These are phyloP conservation scores for Mesotaenium endlicherianum DNA, from an alignment of 139 green algal genomes.

Conservation along the genomic window DNA sequence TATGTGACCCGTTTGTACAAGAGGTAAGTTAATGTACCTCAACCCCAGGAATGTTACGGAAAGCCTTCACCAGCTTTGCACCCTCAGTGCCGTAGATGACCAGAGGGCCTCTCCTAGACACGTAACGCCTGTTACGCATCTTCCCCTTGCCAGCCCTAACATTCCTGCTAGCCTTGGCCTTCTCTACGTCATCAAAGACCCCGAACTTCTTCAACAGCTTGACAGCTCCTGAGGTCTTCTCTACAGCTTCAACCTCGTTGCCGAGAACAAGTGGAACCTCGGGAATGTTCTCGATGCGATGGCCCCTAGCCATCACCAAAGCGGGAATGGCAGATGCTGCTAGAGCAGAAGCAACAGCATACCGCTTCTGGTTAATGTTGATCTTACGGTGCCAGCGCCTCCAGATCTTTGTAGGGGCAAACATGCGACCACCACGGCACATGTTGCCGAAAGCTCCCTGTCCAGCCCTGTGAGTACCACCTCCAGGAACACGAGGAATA, in stretches of 20 bases:
- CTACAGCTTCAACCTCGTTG: constrained; percentile 79
- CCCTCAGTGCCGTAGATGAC: constrained; percentile 85
- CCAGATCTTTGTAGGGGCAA: constrained; percentile 95
- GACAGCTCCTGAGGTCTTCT: constrained; percentile 89
- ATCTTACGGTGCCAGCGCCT: constrained; percentile 93
- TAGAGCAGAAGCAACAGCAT: constrained; percentile 90
- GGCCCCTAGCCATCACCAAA: constrained; percentile 93
- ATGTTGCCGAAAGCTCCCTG: constrained; percentile 99
- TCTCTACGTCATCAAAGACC: constrained; percentile 83
- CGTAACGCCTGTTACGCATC: constrained; percentile 96
- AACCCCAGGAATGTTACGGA: constrained; percentile 92
- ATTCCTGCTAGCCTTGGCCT: constrained; percentile 79
- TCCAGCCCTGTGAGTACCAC: constrained; percentile 92
- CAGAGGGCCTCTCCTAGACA: constrained; percentile 88
- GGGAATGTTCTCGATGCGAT: constrained; percentile 86
- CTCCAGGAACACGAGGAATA: constrained; percentile 98
- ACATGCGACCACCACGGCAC: constrained; percentile 98
- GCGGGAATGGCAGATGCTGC: constrained; percentile 91
- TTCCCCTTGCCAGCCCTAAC: constrained; percentile 93
- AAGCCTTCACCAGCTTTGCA: constrained; percentile 71
- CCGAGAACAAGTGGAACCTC: constrained; percentile 94
- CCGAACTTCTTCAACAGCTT: constrained; percentile 85
- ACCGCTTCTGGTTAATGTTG: constrained; percentile 96
- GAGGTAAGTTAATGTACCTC: too few species aligned
- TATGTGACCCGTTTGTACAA: too few species aligned